Percentiles rank a stretch among this genome's conserved stretches.
phyloP scores from a whole-genome alignment of 1,284 basidiomycete species.

The Microbotryomycetes sp. region DNA sequence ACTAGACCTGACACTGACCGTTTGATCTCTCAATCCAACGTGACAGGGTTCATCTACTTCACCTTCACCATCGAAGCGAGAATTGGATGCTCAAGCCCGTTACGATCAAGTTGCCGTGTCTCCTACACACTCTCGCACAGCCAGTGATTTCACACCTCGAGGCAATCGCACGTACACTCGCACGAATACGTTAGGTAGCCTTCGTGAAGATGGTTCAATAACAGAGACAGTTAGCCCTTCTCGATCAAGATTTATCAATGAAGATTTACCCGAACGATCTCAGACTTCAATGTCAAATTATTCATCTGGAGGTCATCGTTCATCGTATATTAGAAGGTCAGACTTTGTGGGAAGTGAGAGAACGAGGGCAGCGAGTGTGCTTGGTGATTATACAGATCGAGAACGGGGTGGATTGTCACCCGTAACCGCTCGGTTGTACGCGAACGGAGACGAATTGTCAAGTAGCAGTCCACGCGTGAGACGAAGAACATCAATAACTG shows the following conservation, averaged over 20 bases:
- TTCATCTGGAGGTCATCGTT: background rate
- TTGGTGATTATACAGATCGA: background rate
- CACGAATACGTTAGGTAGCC: background rate
- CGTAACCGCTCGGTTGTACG: no score
- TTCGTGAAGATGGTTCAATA: background rate
- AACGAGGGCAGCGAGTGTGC: background rate
- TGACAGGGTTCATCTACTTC: background rate
- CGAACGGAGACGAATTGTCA: background rate
- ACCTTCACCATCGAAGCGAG: background rate
- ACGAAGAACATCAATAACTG: background rate
- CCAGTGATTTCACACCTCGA: background rate
- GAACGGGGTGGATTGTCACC: background rate
- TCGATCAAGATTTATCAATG: background rate
- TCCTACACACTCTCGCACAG: background rate
- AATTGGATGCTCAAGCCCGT: no score
- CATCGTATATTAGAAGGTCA: background rate
- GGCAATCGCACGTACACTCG: background rate
- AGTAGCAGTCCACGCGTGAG: background rate
- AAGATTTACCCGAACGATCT: background rate
- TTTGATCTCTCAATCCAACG: background rate
- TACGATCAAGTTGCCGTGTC: background rate
- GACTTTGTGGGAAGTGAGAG: background rate
- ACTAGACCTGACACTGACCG: no score
- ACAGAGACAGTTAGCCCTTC: background rate
- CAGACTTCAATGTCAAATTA: background rate